Conservation (phyloP, 2,329 filamentous ascomycete genomes). For the Cladophialophora psammophila region DNA sequence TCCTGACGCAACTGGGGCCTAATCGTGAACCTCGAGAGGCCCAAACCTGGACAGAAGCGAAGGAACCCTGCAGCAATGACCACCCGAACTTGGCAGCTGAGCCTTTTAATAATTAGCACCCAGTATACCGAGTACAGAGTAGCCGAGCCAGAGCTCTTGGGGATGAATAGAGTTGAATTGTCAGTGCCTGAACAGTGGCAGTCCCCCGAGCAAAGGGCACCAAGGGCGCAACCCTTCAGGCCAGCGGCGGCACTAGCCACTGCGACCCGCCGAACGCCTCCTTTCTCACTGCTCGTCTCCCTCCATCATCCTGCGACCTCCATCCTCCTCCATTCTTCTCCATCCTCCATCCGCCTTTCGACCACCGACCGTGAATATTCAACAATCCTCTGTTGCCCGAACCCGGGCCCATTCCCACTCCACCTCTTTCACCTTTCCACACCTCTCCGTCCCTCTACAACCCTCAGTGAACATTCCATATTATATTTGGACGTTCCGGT, state of each 20-base stretch:
- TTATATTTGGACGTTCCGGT: neutral
- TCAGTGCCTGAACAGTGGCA: conserved; percentile 1
- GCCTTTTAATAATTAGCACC: neutral
- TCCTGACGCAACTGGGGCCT: neutral
- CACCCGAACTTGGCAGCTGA: conserved; percentile 3
- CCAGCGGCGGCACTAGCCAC: neutral
- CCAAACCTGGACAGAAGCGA: neutral
- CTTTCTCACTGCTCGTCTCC: neutral
- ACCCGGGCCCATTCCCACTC: conserved; percentile 2
- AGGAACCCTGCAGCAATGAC: neutral
- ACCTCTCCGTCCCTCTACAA: conserved; percentile 5
- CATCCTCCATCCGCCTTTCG: neutral
- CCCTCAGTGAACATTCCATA: conserved; percentile 7
- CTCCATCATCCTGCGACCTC: neutral
- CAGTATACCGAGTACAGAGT: neutral
- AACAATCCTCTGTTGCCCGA: neutral
- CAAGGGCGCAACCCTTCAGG: neutral
- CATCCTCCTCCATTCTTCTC: neutral
- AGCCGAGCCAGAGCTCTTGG: neutral
- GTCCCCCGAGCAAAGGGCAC: neutral
- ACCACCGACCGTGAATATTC: neutral
- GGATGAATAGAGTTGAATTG: neutral
- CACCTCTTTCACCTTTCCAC: neutral
- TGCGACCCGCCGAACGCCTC: conserved; percentile 7
- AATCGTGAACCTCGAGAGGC: neutral